Conservation (phyloP, 768 basidiomycete genomes). For the Trametes punicea region DNA sequence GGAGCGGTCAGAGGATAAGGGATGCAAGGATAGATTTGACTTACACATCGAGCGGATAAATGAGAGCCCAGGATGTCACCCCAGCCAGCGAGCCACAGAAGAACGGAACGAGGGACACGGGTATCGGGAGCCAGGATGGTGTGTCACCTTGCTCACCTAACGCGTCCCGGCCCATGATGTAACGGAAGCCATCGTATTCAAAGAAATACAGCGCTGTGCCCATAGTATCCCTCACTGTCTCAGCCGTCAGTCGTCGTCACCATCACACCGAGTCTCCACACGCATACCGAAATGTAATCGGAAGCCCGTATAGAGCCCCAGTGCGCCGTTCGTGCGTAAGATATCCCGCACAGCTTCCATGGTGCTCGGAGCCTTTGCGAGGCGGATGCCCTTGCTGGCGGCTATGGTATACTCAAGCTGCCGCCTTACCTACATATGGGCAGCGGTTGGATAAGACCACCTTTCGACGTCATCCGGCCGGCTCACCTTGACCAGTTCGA, state of each 20-base stretch:
- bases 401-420: constrained; percentile 93
- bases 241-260: background rate
- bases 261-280: constrained; percentile 1
- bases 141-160: constrained; percentile 78
- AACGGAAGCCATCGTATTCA: constrained; percentile 90
- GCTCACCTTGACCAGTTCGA: constrained; percentile 90
- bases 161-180: constrained; percentile 74
- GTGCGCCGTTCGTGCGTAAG: constrained; percentile 54
- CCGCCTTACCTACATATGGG: constrained; percentile 62
- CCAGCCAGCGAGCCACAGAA: constrained; percentile 88
- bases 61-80: constrained; percentile 54
- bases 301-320: constrained; percentile 81
- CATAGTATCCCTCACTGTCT: constrained; percentile 77
- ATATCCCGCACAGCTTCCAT: constrained; percentile 79
- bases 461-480: background rate
- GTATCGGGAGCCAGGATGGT: constrained; percentile 85
- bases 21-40: constrained; percentile 24
- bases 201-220: constrained; percentile 92
- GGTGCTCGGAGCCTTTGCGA: constrained; percentile 77
- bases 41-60: constrained; percentile 94
- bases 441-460: background rate
- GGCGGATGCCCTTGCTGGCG: constrained; percentile 65
- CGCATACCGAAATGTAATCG: constrained; percentile 75
- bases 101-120: constrained; percentile 78
- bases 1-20: constrained; percentile 6